Evolutionary conservation across 2,329 filamentous ascomycete genomes (phyloP).

Genomic region (Exophiala spinifera): DNA sequence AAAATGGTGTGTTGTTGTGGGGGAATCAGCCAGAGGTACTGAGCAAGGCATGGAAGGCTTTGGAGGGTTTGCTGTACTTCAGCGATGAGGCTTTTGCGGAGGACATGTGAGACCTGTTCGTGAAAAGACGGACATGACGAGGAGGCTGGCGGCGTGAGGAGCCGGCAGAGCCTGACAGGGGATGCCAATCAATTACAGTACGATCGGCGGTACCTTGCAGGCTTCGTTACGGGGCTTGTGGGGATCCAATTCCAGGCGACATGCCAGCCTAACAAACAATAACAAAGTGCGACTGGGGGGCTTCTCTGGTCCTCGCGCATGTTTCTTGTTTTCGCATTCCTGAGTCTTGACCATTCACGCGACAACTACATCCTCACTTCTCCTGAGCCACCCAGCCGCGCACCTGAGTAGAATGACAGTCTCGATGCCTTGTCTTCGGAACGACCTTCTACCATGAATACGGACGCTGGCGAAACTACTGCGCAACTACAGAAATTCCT

Average conservation of each 20-base stretch:
- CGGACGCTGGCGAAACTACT: not conserved
- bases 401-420: not conserved
- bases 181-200: no score
- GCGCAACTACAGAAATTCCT: slow-evolving; percentile 47
- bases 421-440: not conserved
- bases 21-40: slow-evolving; percentile 16
- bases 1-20: slow-evolving; percentile 27
- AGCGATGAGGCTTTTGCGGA: slow-evolving; percentile 3
- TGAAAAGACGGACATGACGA: not conserved
- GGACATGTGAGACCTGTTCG: no score
- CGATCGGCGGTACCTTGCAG: slow-evolving; percentile 3
- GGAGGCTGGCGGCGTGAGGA: not conserved
- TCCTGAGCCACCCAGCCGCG: no score
- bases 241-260: not conserved
- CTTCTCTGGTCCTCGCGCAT: not conserved
- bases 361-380: not conserved
- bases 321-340: slow-evolving; percentile 5
- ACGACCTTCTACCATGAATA: slow-evolving; percentile 8
- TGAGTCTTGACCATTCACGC: not conserved
- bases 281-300: not conserved
- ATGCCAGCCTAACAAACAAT: not conserved
- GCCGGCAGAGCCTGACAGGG: not conserved
- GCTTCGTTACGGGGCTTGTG: no score
- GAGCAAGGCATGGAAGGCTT: slow-evolving; percentile 4
- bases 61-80: slow-evolving; percentile 19